Base-by-base conservation (phyloP, 108 stramenopile species). In the Phaeodactylum tricornutum region DNA sequence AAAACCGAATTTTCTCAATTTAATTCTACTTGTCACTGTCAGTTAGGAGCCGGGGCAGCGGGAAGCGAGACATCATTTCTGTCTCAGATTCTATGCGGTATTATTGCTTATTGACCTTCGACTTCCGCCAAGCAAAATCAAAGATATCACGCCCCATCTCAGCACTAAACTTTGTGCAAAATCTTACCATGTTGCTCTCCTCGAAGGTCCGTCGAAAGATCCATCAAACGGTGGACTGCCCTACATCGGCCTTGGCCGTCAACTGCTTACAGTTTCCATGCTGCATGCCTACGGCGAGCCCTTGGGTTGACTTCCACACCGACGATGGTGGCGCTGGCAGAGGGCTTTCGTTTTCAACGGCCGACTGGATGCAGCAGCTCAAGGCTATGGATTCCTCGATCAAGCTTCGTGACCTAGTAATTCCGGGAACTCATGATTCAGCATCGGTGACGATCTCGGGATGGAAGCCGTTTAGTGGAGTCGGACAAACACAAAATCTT, bases 251-350 rank as follows among this genome's bases (percentile, higher is more conserved):
- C 0, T 46, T 81, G 14, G 72, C 70, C 1, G 29, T 81, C 9
- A 81, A 81, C 38, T 81, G 80, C 43, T 74, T 64, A 34, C 80
- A 81, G 55, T 68, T 81, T 25, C 71, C 69, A 1, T 66, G 52
- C 30, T 80, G 72, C 36, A 46, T 73, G 11, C 72, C 60, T 5
- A 59, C 67, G 11, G 16, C 16, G 9, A 53, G 55, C 31, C 68
- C 63, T 25, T 57, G 47, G 7, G 55, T 57, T 32, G 63, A 53
- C 24, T 59, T 59, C 20, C 53, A 55, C 40, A 49, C 50, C 27
- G 53, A 4, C 26, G 19, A 37, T 29, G 3, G 45, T 8, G 44
- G 44, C 2, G 44, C 61, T 46, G 33, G 6, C 39, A 34, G 33
- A 11, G 5, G 16, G 9, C 6, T 5, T 9, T 20, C 6, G 49